Evolutionary conservation across 2,329 filamentous ascomycete species (phyloP).

Genomic region (Aspergillus sp.): DNA sequence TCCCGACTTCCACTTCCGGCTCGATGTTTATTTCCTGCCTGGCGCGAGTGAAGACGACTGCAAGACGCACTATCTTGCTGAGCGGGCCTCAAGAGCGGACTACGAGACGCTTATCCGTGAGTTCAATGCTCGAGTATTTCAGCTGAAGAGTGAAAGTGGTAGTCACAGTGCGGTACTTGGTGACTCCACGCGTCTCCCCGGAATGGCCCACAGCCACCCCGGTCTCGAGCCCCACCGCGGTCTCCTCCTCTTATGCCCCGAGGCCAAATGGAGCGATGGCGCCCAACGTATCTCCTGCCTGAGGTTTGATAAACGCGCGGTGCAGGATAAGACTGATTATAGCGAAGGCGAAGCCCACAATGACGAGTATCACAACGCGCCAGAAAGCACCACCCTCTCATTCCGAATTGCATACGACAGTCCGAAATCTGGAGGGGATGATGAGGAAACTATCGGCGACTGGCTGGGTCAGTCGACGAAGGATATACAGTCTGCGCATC

Average conservation of each 20-base stretch:
- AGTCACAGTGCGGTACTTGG: neutral
- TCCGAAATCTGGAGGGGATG: neutral
- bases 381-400: neutral
- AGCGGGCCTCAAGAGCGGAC: neutral
- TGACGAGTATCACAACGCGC: neutral
- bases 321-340: neutral
- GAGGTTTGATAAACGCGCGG: neutral
- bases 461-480: neutral
- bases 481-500: neutral
- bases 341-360: neutral
- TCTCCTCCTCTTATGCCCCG: neutral
- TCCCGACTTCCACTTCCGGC: slow-evolving; percentile 3
- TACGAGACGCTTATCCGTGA: neutral
- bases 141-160: neutral
- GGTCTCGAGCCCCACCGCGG: neutral
- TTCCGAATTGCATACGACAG: neutral
- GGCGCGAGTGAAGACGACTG: neutral
- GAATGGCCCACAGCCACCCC: neutral
- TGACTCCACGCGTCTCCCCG: neutral
- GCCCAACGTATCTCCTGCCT: neutral
- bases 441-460: neutral
- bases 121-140: neutral
- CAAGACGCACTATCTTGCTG: slow-evolving; percentile 1
- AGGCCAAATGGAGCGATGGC: neutral
- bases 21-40: slow-evolving; percentile 11